phyloP scores from a whole-genome alignment of 768 basidiomycete genomes.

The Russula ochroleuca region DNA sequence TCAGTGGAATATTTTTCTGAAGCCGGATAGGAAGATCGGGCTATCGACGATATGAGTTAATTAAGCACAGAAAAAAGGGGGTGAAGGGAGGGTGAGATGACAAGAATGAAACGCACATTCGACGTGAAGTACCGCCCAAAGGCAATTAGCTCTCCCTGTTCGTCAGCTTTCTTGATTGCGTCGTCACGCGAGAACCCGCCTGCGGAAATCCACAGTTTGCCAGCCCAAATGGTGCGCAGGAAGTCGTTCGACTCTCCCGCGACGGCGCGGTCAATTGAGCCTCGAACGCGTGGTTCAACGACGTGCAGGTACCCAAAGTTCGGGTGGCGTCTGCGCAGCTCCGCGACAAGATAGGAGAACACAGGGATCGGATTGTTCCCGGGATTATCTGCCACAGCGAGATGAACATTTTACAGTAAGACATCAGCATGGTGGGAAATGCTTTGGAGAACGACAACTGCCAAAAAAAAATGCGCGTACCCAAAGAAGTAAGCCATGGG shows the following conservation, averaged over 20 bases:
- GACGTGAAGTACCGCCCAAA: conserved; percentile 36
- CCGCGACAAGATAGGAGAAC: conserved; percentile 46
- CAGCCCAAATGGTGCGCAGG: conserved; percentile 45
- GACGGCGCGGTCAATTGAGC: neutral
- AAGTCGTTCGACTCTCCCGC: conserved; percentile 40
- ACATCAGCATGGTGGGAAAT: neutral
- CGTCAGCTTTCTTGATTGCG: conserved; percentile 39
- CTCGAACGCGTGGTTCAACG: conserved; percentile 32
- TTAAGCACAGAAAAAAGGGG: neutral
- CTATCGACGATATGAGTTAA: conserved; percentile 21
- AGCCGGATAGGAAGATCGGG: conserved; percentile 36
- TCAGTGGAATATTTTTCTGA: conserved; percentile 32
- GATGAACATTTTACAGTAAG: neutral
- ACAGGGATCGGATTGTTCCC: conserved; percentile 54
- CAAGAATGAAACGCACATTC: conserved; percentile 33
- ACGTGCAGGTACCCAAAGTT: conserved; percentile 41
- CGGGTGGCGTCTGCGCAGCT: conserved; percentile 41
- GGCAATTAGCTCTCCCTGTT: conserved; percentile 35
- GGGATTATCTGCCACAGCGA: conserved; percentile 38
- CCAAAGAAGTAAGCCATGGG: conserved; percentile 33
- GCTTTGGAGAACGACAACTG: too few species aligned
- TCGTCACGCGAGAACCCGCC: conserved; percentile 44
- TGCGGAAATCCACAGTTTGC: conserved; percentile 39
- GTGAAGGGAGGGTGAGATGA: neutral
- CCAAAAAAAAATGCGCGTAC: neutral